Conservation (phyloP, 805 yeast species). For the Wickerhamiella hasegawae region DNA sequence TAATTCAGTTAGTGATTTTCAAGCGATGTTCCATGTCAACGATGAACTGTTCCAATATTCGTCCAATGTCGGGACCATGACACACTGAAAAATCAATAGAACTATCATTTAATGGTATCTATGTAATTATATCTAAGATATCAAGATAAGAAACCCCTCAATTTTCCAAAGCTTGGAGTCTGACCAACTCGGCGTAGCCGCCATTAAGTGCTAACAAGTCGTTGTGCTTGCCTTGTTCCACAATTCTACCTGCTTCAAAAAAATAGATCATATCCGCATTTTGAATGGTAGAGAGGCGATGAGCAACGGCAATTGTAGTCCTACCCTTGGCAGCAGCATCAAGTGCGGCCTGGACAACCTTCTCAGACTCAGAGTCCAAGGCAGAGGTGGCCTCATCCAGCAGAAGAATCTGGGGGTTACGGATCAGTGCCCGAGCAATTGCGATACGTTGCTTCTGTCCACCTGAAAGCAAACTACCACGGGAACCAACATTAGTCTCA, state of each 20-base stretch:
- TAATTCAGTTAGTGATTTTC: no score
- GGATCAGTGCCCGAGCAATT: conserved; percentile 45
- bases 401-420: conserved; percentile 37
- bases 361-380: conserved; percentile 44
- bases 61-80: no score
- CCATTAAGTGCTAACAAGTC: conserved; percentile 22
- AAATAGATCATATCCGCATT: conserved; percentile 38
- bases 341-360: conserved; percentile 48
- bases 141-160: no score
- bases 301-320: conserved; percentile 64
- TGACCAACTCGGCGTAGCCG: conserved; percentile 16
- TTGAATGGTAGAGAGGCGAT: conserved; percentile 45
- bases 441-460: conserved; percentile 55
- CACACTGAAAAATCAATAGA: no score
- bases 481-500: conserved; percentile 32
- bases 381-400: conserved; percentile 47
- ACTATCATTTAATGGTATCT: no score
- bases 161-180: no score
- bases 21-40: no score
- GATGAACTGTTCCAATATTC: no score
- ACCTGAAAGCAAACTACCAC: conserved; percentile 40
- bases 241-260: conserved; percentile 36
- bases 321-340: conserved; percentile 42
- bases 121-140: no score
- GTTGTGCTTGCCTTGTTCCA: conserved; percentile 34